Evolutionary conservation across 805 yeast genomes (phyloP).

Genomic region (Komagataella phaffii): DNA sequence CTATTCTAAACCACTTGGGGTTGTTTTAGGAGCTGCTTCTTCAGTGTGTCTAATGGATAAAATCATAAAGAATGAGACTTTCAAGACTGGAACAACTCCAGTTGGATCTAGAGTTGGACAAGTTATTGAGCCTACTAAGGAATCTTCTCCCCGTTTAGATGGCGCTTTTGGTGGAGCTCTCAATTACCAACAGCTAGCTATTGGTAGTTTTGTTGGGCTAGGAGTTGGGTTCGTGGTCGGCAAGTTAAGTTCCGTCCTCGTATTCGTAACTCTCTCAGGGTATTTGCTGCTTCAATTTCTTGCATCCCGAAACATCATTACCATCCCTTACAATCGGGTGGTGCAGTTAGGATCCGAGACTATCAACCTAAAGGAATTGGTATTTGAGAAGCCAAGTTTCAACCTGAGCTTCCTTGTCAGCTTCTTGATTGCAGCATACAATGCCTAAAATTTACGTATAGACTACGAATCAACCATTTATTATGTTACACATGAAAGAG

Average conservation of each 20-base stretch:
- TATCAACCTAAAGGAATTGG: slow-evolving; percentile 33
- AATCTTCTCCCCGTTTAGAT: background rate
- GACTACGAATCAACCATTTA: background rate
- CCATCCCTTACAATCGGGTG: slow-evolving; percentile 25
- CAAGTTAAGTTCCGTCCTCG: slow-evolving; percentile 40
- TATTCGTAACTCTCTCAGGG: slow-evolving; percentile 31
- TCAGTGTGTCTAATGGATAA: background rate
- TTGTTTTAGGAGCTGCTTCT: background rate
- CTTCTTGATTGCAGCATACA: slow-evolving; percentile 48
- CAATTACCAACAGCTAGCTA: slow-evolving; percentile 47
- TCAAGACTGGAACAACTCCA: background rate
- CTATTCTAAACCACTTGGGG: background rate
- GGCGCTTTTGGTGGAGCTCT: slow-evolving; percentile 26
- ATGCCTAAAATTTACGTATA: slow-evolving; percentile 11
- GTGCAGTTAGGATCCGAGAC: slow-evolving; percentile 21
- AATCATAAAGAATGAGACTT: background rate
- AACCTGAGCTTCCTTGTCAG: slow-evolving; percentile 39
- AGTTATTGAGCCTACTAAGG: background rate
- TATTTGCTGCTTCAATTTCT: slow-evolving; percentile 35
- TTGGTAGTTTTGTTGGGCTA: slow-evolving; percentile 52
- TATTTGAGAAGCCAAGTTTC: slow-evolving; percentile 50
- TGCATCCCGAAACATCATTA: slow-evolving; percentile 37
- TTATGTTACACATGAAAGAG: background rate
- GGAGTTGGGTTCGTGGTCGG: slow-evolving; percentile 48
- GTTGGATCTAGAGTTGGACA: background rate